Evolutionary conservation across 2,329 filamentous ascomycete genomes (phyloP).

Genomic region (Colletotrichum sp.): DNA sequence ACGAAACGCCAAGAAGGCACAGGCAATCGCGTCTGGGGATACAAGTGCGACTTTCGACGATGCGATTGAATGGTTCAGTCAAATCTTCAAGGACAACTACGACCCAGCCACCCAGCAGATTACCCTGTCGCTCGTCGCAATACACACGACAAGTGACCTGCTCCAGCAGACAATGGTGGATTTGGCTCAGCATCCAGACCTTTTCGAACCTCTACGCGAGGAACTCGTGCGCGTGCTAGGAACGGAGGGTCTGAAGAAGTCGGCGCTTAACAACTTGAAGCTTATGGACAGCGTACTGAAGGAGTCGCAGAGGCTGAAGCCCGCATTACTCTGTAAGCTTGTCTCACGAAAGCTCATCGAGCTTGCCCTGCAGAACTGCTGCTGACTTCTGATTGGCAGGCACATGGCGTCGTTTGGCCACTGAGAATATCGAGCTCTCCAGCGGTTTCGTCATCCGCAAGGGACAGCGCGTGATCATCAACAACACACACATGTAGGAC

Average conservation of each 20-base stretch:
- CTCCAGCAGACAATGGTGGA: slow-evolving; percentile 23
- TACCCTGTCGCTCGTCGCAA: slow-evolving; percentile 24
- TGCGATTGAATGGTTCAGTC: slow-evolving; percentile 23
- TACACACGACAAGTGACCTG: slow-evolving; percentile 26
- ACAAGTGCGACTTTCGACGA: slow-evolving; percentile 15
- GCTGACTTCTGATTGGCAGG: not conserved
- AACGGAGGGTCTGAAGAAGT: slow-evolving; percentile 20
- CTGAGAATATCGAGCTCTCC: slow-evolving; percentile 17
- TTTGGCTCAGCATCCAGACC: slow-evolving; percentile 22
- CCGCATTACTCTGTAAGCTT: slow-evolving; percentile 19
- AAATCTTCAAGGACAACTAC: not conserved
- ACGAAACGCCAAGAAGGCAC: not conserved
- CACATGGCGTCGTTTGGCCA: slow-evolving; percentile 7
- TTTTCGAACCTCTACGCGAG: slow-evolving; percentile 23
- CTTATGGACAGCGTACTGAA: slow-evolving; percentile 13
- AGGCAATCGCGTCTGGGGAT: not conserved
- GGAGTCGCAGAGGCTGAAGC: slow-evolving; percentile 27
- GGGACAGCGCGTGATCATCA: slow-evolving; percentile 20
- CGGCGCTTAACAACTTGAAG: slow-evolving; percentile 24
- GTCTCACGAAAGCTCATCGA: no score
- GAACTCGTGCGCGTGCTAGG: slow-evolving; percentile 24
- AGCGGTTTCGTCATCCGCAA: slow-evolving; percentile 25
- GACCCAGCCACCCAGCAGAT: slow-evolving; percentile 21
- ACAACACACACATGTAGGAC: slow-evolving; percentile 23
- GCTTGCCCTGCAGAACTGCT: no score